A percentile compares a stretch with the other conserved stretches of the same genome.
These are phyloP conservation scores for Coemansia sp. DNA, from an alignment of 192 early-diverging fungal genomes.

Conservation along the genomic window DNA sequence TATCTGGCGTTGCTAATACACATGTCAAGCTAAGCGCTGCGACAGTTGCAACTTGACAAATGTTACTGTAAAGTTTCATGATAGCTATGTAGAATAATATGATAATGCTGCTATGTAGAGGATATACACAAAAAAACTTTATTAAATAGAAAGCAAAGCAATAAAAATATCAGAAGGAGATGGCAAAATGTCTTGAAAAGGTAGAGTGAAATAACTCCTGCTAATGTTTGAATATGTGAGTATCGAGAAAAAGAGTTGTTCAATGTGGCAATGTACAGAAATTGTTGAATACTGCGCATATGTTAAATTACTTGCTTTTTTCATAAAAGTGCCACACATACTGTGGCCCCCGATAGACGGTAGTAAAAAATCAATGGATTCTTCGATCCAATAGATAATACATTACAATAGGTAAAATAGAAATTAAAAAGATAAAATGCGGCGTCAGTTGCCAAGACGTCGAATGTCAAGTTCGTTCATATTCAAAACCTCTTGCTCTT, in stretches of 20 bases:
- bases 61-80: not conserved
- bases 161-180: slow-evolving; percentile 1
- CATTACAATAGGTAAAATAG: not conserved
- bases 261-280: slow-evolving; percentile 8
- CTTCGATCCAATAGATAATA: not conserved
- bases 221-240: not conserved
- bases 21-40: not conserved
- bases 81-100: not conserved
- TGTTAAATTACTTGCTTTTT: not conserved
- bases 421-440: not conserved
- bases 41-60: slow-evolving; percentile 1
- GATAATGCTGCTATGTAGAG: not conserved
- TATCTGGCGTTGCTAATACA: slow-evolving; percentile 23
- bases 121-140: slow-evolving; percentile 1
- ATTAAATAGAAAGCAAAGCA: slow-evolving; percentile 1
- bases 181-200: not conserved
- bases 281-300: slow-evolving; percentile 17
- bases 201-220: not conserved
- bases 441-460: not conserved
- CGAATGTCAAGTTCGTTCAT: slow-evolving; percentile 11
- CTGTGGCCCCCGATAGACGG: not conserved
- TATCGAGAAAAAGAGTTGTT: not conserved
- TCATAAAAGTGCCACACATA: not conserved
- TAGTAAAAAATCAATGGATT: not conserved
- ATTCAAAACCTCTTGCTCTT: slow-evolving; percentile 42